Conservation (phyloP, 192 early-diverging fungal species). For the Coemansia sp. region DNA sequence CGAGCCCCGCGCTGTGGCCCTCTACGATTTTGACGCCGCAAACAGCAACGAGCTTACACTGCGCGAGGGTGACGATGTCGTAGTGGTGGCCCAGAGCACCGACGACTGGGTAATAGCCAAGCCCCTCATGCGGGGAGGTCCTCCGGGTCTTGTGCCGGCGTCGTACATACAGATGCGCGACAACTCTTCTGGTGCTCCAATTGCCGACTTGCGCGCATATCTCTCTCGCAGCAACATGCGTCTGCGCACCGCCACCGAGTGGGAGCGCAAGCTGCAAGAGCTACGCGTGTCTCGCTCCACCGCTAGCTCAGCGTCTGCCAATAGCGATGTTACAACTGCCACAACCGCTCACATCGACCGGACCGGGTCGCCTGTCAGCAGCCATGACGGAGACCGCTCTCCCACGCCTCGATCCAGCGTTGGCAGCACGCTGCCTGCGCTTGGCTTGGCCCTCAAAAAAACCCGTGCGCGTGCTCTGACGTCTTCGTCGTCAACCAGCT, state of each 20-base stretch:
- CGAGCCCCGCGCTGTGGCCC: constrained; percentile 68
- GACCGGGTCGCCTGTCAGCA: constrained; percentile 22
- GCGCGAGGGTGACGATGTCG: constrained; percentile 69
- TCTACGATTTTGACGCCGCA: constrained; percentile 77
- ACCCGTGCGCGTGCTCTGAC: constrained; percentile 46
- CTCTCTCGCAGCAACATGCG: constrained; percentile 45
- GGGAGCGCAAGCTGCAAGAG: constrained; percentile 62
- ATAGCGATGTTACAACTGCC: constrained; percentile 22
- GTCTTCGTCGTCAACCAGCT: constrained; percentile 51
- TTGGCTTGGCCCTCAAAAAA: constrained; percentile 11
- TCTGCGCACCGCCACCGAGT: constrained; percentile 59
- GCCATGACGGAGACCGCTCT: constrained; percentile 35
- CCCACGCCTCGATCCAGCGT: constrained; percentile 37
- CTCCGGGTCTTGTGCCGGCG: constrained; percentile 75
- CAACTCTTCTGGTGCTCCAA: constrained; percentile 64
- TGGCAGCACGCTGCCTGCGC: constrained; percentile 22
- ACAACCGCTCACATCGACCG: constrained; percentile 1
- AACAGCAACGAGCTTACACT: constrained; percentile 73
- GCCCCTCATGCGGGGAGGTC: constrained; percentile 63
- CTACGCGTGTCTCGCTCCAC: constrained; percentile 29
- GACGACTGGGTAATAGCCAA: constrained; percentile 81
- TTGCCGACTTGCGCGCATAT: constrained; percentile 66
- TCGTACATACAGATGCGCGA: constrained; percentile 77
- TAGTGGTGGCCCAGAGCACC: constrained; percentile 79
- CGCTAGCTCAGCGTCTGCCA: constrained; percentile 34